Conservation (phyloP, 2,329 filamentous ascomycete genomes). For the Pseudogymnoascus sp. region DNA sequence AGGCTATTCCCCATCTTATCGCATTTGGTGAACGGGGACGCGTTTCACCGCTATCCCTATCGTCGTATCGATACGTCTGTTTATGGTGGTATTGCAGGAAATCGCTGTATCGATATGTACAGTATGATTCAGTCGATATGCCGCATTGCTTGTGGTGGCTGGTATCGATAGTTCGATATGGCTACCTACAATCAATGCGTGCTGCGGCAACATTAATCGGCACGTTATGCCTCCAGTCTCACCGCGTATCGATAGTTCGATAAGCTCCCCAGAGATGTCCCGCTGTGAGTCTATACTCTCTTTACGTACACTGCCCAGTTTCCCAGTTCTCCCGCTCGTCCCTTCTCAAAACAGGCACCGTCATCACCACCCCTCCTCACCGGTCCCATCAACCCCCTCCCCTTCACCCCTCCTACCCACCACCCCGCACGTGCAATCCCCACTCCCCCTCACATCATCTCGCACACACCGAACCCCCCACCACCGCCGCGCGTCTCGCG, state of each 20-base stretch:
- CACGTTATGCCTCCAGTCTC: neutral
- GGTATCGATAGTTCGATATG: neutral
- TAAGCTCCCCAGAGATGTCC: neutral
- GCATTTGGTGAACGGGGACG: neutral
- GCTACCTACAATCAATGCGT: neutral
- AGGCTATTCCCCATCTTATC: constrained; percentile 2
- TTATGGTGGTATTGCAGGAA: neutral
- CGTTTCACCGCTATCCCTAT: neutral
- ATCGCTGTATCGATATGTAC: neutral
- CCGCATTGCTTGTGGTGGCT: neutral
- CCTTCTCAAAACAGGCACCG: neutral
- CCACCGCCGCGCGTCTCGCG: neutral
- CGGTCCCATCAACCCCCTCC: neutral
- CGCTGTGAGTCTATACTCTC: neutral
- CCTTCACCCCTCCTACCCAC: neutral
- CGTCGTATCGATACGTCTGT: neutral
- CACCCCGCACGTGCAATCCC: neutral
- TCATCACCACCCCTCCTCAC: neutral
- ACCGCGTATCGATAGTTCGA: constrained; percentile 1
- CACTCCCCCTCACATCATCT: constrained; percentile 5
- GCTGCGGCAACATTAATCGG: neutral
- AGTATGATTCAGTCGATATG: neutral
- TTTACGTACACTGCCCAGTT: neutral
- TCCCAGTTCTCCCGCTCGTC: neutral
- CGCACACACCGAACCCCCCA: constrained; percentile 4